Base-by-base conservation (phyloP, 208 protist genomes). In the Phytomonas sp. region DNA sequence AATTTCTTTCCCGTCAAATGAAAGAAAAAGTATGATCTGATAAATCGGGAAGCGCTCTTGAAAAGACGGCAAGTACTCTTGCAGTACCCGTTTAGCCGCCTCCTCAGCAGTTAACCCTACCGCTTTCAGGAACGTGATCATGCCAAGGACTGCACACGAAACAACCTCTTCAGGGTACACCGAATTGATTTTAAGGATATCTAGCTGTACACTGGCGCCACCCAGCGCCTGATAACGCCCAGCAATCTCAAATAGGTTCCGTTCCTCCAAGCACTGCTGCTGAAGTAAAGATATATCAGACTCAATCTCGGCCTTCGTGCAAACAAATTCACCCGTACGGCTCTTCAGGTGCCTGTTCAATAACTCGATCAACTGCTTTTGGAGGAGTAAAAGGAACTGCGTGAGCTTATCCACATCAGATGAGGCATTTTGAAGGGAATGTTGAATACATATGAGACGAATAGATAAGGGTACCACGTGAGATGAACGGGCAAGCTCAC, bases 141-240 rank as follows among this genome's bases (percentile, higher is more conserved):
- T 80, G 19, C 73, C 75, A 4, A 76, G 66, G 59, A 90, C 59
- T 12, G 80, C 81, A 32, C 78, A 75, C 12, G 76, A 56, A 16
- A 86, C 84, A 33, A 84, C 70, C 34, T 71, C 66, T 67, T 81
- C 77, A 0, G 81, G 73, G 0, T 82, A 70, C 63, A 88, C 82
- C 0, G 79, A 62, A 74, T 92, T 79, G 6, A 91, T 84, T 75
- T 90, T 89, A 30, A 95, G 72, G 23, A 95, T 64, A 66, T 95
- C 87, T n/a, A 95, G 71, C 82, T 95, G 81, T 6, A 93, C 75
- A 67, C 79, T 89, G 49, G 81, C 84, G 33, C 90, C 90, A 63
- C 90, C 90, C 4, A 91, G 68, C 30, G 64, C 74, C 29, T 74
- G 77, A 76, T 91, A 92, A 14, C 78, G 68, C 0, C 80, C 82